phyloP scores from a whole-genome alignment of 164 flowering plant species.

The Stephania japonica region DNA sequence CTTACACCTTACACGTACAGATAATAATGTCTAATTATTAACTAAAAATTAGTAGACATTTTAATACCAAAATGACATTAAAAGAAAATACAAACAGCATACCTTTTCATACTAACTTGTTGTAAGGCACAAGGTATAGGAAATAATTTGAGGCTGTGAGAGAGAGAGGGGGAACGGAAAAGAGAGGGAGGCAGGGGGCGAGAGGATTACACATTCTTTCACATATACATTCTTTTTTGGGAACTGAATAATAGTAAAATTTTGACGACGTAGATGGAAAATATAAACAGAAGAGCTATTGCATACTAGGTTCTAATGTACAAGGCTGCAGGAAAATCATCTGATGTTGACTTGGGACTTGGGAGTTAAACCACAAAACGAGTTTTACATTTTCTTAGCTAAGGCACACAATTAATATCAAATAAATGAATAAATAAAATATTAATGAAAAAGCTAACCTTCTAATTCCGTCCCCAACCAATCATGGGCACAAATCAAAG shows the following conservation, averaged over 20 bases:
- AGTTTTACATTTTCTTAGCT: neutral
- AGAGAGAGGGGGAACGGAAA: no score
- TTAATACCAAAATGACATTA: neutral
- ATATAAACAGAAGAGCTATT: no score
- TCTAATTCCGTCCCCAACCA: slow-evolving; percentile 50
- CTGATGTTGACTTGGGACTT: neutral
- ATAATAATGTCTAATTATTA: no score
- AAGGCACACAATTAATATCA: neutral
- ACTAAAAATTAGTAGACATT: neutral
- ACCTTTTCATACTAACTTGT: neutral
- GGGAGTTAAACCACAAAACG: neutral
- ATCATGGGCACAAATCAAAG: slow-evolving; percentile 68
- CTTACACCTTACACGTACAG: no score
- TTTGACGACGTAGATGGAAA: no score
- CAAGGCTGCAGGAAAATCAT: neutral
- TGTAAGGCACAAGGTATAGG: neutral
- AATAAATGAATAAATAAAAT: neutral
- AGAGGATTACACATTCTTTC: no score
- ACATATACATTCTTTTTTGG: no score
- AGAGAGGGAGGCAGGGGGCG: no score
- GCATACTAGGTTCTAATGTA: no score
- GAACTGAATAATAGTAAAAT: no score
- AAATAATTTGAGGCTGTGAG: neutral
- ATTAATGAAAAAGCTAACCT: slow-evolving; percentile 27
- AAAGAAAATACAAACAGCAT: neutral